Base-by-base conservation (phyloP, 2,329 filamentous ascomycete species). In the Ophiostoma piceae region DNA sequence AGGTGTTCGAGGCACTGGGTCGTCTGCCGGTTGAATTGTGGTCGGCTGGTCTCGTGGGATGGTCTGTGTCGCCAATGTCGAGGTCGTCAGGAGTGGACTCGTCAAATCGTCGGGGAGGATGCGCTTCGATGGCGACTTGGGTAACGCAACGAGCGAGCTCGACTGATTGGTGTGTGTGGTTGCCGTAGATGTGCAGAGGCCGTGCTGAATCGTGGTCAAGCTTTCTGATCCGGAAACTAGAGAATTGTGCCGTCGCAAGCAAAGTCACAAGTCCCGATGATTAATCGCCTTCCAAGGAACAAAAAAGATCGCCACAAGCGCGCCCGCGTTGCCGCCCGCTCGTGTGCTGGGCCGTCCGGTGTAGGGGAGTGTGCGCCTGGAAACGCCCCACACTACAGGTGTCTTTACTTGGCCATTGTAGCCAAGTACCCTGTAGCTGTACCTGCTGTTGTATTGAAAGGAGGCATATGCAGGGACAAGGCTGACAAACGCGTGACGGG, bases 291-390 rank as follows among this genome's bases (percentile, higher is more conserved):
- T 51, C 16, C 11, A 65, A 35, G 22, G 19, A 62, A 26, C n/a
- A 65, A 65, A 64, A 65, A 29, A 39, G 62, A 57, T 65, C 62
- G 62, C 62, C 62, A 65, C 62, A 65, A 65, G 62, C 62, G 62
- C 62, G 32, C 60, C 29, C 51, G 54, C 54, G 26, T 60, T 60
- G 26, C 57, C 57, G 51, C 47, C 16, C 47, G 51, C 22, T 57
- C 22, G 51, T 22, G 9, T 62, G 26, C 14, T 32, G 14, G 22
- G 57, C 26, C 57, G 57, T 29, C 57, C 57, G 22, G 57, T 32
- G 57, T 62, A 62, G 57, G 57, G 57, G 22, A 26, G 57, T 35
- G 26, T 16, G 51, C 51, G 22, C 51, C 51, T 57, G 51, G 19
- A 57, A 32, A 62, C 22, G 57, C 57, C 57, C 57, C 57, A 62